phyloP scores from a whole-genome alignment of 805 yeast genomes.

The Teunomyces tritomae region DNA sequence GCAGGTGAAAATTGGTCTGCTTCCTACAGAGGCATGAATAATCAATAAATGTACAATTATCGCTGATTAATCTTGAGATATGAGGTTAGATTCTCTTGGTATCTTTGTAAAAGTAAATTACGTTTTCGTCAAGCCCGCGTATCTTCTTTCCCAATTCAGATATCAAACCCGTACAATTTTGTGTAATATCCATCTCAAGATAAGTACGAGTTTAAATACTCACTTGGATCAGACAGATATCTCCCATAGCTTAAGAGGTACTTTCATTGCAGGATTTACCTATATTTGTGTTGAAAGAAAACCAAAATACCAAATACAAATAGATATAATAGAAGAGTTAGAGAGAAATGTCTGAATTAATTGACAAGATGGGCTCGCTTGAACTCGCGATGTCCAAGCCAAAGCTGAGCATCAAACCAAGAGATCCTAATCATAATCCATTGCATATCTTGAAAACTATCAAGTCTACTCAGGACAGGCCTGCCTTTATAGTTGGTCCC shows the following conservation, averaged over 20 bases:
- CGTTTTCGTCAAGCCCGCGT: no score
- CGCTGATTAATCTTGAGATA: no score
- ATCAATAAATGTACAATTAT: no score
- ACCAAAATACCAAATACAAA: neutral
- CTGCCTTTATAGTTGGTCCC: constrained; percentile 65
- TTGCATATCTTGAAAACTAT: constrained; percentile 29
- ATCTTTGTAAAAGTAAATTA: no score
- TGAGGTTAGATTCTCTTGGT: no score
- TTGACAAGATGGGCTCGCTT: neutral
- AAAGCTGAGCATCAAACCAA: constrained; percentile 5
- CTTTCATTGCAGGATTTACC: no score
- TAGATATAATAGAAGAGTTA: neutral
- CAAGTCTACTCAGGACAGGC: constrained; percentile 24
- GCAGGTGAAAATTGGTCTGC: no score
- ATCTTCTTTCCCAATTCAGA: neutral
- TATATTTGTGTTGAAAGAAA: neutral
- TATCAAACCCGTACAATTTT: neutral
- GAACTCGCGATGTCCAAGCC: neutral
- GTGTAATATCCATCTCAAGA: neutral
- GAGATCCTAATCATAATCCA: constrained; percentile 32
- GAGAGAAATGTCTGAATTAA: neutral
- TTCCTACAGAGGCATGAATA: no score
- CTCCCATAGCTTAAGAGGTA: no score
- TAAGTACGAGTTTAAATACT: neutral
- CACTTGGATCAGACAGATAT: neutral